phyloP scores from a whole-genome alignment of 495 filamentous ascomycete genomes.

The Aspergillus sclerotioniger region DNA sequence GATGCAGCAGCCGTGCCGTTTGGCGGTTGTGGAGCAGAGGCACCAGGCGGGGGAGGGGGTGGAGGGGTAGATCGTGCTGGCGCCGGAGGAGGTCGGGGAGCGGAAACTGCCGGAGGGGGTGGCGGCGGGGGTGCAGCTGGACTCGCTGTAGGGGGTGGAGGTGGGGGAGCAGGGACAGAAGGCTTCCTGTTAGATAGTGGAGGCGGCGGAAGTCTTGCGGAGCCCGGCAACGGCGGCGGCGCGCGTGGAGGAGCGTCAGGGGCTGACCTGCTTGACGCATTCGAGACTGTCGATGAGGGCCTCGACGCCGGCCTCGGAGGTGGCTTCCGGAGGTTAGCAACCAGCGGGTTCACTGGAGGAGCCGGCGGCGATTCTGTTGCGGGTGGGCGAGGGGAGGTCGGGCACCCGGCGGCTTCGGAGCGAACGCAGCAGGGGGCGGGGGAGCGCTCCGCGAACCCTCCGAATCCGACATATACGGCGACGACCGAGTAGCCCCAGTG shows the following conservation, averaged over 20 bases:
- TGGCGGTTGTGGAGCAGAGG: constrained; percentile 42
- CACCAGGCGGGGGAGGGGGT: constrained; percentile 42
- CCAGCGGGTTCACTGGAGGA: constrained; percentile 53
- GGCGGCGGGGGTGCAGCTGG: constrained; percentile 49
- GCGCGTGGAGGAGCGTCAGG: constrained; percentile 58
- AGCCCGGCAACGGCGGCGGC: constrained; percentile 62
- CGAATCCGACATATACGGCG: constrained; percentile 77
- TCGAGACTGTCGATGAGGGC: constrained; percentile 50
- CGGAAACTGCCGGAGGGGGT: constrained; percentile 45
- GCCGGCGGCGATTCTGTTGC: constrained; percentile 54
- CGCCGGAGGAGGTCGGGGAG: constrained; percentile 41
- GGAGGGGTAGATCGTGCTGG: constrained; percentile 41
- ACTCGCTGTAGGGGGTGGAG: constrained; percentile 40
- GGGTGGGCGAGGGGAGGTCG: constrained; percentile 50
- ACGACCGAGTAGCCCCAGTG: constrained; percentile 77
- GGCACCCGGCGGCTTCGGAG: constrained; percentile 61
- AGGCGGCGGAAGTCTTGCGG: constrained; percentile 49
- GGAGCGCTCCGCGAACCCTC: constrained; percentile 58
- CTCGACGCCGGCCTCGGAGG: constrained; percentile 51
- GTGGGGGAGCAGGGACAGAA: constrained; percentile 42
- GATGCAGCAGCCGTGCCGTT: constrained; percentile 33
- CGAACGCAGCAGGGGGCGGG: constrained; percentile 57
- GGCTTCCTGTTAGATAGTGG: constrained; percentile 42
- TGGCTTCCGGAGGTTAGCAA: constrained; percentile 61
- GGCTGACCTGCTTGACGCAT: constrained; percentile 42